Base-by-base conservation (phyloP, 148 eudicot genomes). In the Persicaria maculosa region DNA sequence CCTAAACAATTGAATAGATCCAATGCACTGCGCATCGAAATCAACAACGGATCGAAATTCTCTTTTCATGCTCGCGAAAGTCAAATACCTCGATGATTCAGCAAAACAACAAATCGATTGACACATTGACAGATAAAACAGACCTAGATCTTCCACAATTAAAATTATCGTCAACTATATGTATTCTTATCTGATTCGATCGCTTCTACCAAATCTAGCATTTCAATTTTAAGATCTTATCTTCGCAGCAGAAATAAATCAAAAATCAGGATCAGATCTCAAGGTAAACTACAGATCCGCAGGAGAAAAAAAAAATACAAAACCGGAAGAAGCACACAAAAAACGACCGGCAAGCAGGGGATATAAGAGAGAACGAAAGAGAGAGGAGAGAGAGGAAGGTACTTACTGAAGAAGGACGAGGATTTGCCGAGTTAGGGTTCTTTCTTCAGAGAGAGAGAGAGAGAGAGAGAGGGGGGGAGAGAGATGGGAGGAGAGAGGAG, bases 381-480 rank as follows among this genome's bases (percentile, higher is more conserved):
- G 61, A 50, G 45, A 48, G 75, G 61, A 77, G 79, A 77, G 69
- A 77, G 75, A 74, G 4, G 22, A 61, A 74, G 77, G 76, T 25
- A 81, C 84, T 81, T 74, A 81, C 84, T 81, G 84, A 77, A 67
- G 80, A 80, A 76, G 79, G 77, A 81, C 80, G 77, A 77, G 67
- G 79, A 75, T 74, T 69, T 54, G 79, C 76, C 77, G 81, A 80
- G 78, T 78, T 81, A 72, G 79, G 84, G 81, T 78, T 82, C 74
- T 76, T 75, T 82, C 76, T 78, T 76, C 77, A 71, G 74, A 43
- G 73, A 62, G 72, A 44, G 79, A 74, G 78, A 80, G 80, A 80
- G 74, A 70, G 74, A 7, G 72, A 65, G 76, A 58, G 44, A 67
- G 40, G 40, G 40, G 40, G 40, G 3, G 9, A 50, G 52, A 69